Percentiles rank a stretch among this genome's conserved stretches.
These are phyloP conservation scores for Bruguiera sexangula DNA, from an alignment of 345 rosid genomes.

Conservation along the genomic window DNA sequence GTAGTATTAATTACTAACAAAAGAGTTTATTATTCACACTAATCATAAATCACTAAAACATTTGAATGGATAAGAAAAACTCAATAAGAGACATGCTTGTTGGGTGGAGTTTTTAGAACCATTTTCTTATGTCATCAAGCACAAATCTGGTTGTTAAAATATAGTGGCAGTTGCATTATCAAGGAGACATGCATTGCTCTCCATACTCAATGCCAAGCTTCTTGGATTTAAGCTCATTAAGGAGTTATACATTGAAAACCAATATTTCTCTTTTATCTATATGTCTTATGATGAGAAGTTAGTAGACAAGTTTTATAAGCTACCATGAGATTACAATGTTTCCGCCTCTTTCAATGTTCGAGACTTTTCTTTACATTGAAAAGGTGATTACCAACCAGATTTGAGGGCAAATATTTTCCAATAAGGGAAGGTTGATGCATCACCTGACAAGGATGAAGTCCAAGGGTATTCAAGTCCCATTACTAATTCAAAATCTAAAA, in stretches of 20 bases:
- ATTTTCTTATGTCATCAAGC: not conserved
- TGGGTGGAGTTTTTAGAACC: not conserved
- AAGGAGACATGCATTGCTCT: not conserved
- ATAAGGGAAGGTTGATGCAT: not conserved
- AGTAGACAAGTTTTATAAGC: not conserved
- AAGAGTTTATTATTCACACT: not conserved
- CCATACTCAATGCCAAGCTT: not conserved
- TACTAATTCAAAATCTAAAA: no score
- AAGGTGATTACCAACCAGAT: no score
- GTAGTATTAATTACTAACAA: not conserved
- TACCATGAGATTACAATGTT: no score
- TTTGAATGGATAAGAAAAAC: not conserved
- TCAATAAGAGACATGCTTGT: not conserved
- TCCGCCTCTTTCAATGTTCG: not conserved
- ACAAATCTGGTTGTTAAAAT: no score
- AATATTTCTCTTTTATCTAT: not conserved
- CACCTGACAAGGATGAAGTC: no score
- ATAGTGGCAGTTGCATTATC: not conserved
- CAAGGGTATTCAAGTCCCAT: no score
- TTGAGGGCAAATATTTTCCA: no score
- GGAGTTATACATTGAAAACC: not conserved
- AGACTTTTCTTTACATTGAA: no score
- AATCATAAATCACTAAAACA: conserved; percentile 2
- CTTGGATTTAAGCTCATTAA: not conserved
- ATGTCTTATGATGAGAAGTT: not conserved